phyloP scores from a whole-genome alignment of 2,329 filamentous ascomycete species.

The Cytospora piceae region DNA sequence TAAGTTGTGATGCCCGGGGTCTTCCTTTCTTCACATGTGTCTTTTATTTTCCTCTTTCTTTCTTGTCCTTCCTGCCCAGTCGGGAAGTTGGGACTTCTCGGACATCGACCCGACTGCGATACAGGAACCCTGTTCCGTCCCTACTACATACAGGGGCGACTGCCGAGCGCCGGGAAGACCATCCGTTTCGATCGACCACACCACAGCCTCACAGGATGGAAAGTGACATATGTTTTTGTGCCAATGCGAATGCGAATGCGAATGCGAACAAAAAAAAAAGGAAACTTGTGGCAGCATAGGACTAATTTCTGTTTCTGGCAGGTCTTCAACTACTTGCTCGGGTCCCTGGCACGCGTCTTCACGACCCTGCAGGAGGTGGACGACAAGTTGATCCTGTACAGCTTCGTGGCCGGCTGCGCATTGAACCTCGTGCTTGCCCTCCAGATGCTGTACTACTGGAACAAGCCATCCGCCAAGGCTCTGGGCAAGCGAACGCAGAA shows the following conservation, averaged over 20 bases:
- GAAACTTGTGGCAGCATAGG: background rate
- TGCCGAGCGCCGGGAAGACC: background rate
- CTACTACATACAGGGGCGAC: background rate
- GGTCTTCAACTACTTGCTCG: constrained; percentile 98
- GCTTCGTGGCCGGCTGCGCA: constrained; percentile 88
- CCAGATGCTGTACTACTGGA: constrained; percentile 98
- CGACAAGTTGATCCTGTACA: constrained; percentile 93
- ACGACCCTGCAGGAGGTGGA: constrained; percentile 97
- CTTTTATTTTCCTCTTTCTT: background rate
- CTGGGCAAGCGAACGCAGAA: constrained; percentile 46
- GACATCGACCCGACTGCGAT: background rate
- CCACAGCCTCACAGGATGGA: background rate
- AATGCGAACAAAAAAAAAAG: no score
- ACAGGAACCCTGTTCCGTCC: background rate
- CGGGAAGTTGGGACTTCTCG: background rate
- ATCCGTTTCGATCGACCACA: background rate
- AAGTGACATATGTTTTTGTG: background rate
- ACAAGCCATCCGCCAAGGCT: constrained; percentile 51
- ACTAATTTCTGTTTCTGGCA: constrained; percentile 44
- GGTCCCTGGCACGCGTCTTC: constrained; percentile 93
- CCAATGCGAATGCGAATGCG: background rate
- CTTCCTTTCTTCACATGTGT: background rate
- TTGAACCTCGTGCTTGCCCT: constrained; percentile 84
- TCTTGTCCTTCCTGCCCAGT: background rate
- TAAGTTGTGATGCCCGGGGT: constrained; percentile 51